Percentiles rank a stretch among this genome's conserved stretches.
Conservation (phyloP, 1,139 yeast species). For the Lodderomyces margitis region DNA sequence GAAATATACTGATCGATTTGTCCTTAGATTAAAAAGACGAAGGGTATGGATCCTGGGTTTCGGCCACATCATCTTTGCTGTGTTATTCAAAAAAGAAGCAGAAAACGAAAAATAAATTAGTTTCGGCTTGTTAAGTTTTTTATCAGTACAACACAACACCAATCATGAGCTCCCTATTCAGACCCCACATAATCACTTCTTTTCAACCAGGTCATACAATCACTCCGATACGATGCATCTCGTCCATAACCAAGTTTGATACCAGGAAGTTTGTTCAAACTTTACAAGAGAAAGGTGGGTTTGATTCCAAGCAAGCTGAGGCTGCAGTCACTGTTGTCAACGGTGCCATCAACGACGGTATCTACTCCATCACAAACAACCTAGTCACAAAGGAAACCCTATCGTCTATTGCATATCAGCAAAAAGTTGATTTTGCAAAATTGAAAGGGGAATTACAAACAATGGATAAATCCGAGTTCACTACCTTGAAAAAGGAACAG, state of each 20-base stretch:
- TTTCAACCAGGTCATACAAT: background rate
- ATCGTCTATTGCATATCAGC: conserved; percentile 86
- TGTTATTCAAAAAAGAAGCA: too few species aligned
- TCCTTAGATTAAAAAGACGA: background rate
- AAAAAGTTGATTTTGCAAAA: conserved; percentile 93
- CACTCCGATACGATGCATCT: conserved; percentile 16
- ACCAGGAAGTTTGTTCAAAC: conserved; percentile 73
- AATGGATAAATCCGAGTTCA: conserved; percentile 83
- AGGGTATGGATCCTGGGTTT: background rate
- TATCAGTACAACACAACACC: conserved; percentile 4
- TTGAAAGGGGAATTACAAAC: conserved; percentile 87
- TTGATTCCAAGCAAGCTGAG: conserved; percentile 73
- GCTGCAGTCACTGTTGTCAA: conserved; percentile 75
- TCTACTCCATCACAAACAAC: conserved; percentile 69
- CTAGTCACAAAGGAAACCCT: conserved; percentile 80
- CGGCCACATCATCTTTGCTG: background rate
- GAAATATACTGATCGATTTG: background rate
- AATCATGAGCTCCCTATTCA: background rate
- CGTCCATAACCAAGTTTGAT: conserved; percentile 59
- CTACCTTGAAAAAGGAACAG: conserved; percentile 79
- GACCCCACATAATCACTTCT: background rate
- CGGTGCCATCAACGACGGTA: conserved; percentile 79
- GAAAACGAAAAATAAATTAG: too few species aligned
- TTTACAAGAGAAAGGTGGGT: conserved; percentile 66
- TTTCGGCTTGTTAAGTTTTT: too few species aligned